phyloP scores from a whole-genome alignment of 192 early-diverging fungal genomes.

The Backusella australiensis region DNA sequence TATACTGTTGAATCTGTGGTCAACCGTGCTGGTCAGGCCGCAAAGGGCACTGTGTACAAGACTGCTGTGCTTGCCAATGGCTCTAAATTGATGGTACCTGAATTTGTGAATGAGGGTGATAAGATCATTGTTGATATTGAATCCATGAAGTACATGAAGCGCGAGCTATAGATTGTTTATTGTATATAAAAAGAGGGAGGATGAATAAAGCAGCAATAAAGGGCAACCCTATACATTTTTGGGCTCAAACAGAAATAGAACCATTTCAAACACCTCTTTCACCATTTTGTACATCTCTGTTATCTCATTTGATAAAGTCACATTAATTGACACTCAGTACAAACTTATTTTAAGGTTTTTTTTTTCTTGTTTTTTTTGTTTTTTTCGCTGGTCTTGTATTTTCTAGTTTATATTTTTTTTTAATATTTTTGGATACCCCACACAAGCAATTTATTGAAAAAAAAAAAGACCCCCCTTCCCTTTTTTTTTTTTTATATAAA shows the following conservation, averaged over 20 bases:
- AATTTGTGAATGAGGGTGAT: slow-evolving; percentile 81
- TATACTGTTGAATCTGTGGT: slow-evolving; percentile 57
- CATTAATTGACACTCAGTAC: not conserved
- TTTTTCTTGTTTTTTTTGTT: not conserved
- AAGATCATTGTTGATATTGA: slow-evolving; percentile 69
- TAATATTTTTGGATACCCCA: not conserved
- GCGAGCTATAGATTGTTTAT: slow-evolving; percentile 36
- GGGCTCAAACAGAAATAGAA: too few relatives aligned
- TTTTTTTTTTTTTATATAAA: not conserved
- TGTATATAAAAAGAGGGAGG: not conserved
- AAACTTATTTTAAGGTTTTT: not conserved
- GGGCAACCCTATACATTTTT: too few relatives aligned
- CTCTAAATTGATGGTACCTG: slow-evolving; percentile 69
- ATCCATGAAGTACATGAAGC: slow-evolving; percentile 58
- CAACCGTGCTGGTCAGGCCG: slow-evolving; percentile 48
- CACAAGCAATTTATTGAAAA: not conserved
- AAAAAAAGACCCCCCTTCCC: not conserved
- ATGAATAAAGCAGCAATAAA: too few relatives aligned
- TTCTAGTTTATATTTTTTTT: not conserved
- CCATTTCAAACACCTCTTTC: too few relatives aligned
- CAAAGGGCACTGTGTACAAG: slow-evolving; percentile 71
- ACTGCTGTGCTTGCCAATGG: slow-evolving; percentile 65
- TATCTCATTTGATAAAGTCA: not conserved
- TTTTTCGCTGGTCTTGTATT: not conserved
- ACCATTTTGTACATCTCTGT: not conserved